Base-by-base conservation (phyloP, 306 rosid genomes). In the Styphnolobium japonicum region DNA sequence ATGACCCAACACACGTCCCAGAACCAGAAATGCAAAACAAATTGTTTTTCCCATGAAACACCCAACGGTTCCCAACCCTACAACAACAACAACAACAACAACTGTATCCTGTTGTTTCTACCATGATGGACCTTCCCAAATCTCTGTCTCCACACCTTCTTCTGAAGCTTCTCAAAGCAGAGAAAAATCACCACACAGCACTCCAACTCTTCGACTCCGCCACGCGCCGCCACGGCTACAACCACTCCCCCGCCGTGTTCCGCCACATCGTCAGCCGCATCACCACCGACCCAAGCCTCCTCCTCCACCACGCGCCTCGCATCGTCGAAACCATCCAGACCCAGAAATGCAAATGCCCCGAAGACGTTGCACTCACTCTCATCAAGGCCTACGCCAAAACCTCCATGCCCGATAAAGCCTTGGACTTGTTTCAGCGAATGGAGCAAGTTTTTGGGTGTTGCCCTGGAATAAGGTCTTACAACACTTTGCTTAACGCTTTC, bases 341-440 rank as follows among this genome's bases (percentile, higher is more conserved):
- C 56, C 91, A 83, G 71, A 82, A 84, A 73, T 83, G 89, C 84
- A 57, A 27, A 52, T 91, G 92, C 89, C 61, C 92, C 8, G 99
- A 95, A 69, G 97, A 95, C 60, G 84, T 91, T 1, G 89, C 97
- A 0, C 85, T 93, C 79, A 82, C 92, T 11, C 90, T 83, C 40
- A 83, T 96, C 42, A 90, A 96, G 76, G 93, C 94, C 51, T 96
- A 93, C 45, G 86, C 92, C 39, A 93, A 93, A 69, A 70, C 79
- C 81, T 89, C 90, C 12, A 90, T 91, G 97, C 88, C 98, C 7
- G 88, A 90, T n/a, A 67, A 91, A 78, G 97, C 98, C 1, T 51
- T 90, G 8, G 60, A 83, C 22, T 63, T 82, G 27, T 93, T 95
- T 82, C 92, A 84, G 21, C 77, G 83, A 25, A 95, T 95, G 98